Evolutionary conservation across 83 land plant genomes (phyloP).

Genomic region (Picea engelmannii): DNA sequence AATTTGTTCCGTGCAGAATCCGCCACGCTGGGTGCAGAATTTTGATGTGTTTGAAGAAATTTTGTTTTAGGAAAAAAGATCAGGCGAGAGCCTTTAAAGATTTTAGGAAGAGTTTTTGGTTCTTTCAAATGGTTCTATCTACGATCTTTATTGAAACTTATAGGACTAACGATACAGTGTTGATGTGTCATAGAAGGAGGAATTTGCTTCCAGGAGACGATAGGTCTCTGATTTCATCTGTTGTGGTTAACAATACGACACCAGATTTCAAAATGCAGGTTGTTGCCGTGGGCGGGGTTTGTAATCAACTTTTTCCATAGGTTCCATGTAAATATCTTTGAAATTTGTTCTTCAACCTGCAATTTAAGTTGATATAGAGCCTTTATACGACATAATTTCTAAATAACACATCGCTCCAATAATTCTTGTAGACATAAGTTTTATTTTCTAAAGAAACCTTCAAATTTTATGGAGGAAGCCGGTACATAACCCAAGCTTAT

Average conservation of each 20-base stretch:
- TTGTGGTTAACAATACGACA: too few species aligned
- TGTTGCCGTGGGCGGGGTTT: neutral
- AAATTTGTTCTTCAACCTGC: neutral
- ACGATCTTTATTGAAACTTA: too few species aligned
- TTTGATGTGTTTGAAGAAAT: too few species aligned
- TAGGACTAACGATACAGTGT: neutral
- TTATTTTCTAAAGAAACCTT: neutral
- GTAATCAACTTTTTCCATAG: neutral
- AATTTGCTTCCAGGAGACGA: too few species aligned
- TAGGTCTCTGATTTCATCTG: too few species aligned
- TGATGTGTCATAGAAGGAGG: neutral
- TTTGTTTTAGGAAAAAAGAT: too few species aligned
- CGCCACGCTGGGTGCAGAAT: too few species aligned
- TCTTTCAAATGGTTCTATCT: too few species aligned
- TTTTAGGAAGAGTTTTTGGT: neutral
- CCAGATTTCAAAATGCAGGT: conserved; percentile 8
- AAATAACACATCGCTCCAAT: neutral
- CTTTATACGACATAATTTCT: neutral
- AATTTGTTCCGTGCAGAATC: too few species aligned
- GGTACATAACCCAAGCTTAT: too few species aligned
- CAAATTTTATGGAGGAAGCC: neutral
- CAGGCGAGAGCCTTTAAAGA: too few species aligned
- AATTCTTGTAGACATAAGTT: neutral
- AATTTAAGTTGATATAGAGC: neutral
- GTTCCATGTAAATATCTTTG: too few species aligned